Conservation (phyloP, 352 stramenopile genomes). For the Phytopythium cucurbitacearum region DNA sequence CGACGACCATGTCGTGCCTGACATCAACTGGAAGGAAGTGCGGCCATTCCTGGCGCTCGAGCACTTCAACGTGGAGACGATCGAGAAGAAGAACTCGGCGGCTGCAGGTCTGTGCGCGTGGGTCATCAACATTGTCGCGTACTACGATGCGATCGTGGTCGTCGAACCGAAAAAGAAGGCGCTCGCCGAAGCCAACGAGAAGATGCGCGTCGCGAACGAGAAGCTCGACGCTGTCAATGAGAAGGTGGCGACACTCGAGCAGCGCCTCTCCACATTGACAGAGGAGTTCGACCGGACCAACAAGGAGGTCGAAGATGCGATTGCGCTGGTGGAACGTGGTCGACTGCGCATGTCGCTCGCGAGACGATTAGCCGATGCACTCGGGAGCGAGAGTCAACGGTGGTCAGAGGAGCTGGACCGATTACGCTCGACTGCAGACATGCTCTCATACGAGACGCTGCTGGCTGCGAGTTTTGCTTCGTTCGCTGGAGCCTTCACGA, state of each 20-base stretch:
- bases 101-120: conserved; percentile 72
- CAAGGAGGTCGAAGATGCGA: conserved; percentile 85
- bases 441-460: conserved; percentile 89
- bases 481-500: conserved; percentile 93
- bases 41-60: conserved; percentile 73
- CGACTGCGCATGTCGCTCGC: conserved; percentile 90
- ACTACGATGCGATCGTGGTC: conserved; percentile 93
- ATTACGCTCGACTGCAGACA: conserved; percentile 65
- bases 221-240: conserved; percentile 83
- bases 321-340: conserved; percentile 83
- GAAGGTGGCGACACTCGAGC: conserved; percentile 87
- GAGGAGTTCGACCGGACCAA: conserved; percentile 87
- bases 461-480: conserved; percentile 91
- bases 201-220: conserved; percentile 81
- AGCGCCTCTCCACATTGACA: conserved; percentile 76
- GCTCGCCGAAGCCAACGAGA: conserved; percentile 73
- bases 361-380: conserved; percentile 85
- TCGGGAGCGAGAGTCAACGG: conserved; percentile 92
- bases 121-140: conserved; percentile 91
- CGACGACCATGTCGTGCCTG: conserved; percentile 59
- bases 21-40: conserved; percentile 82
- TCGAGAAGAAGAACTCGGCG: conserved; percentile 83
- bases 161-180: conserved; percentile 92
- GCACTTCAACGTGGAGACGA: conserved; percentile 77
- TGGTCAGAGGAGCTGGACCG: conserved; percentile 85